Conservation (phyloP, 768 basidiomycete species). For the Dioszegia hungarica region DNA sequence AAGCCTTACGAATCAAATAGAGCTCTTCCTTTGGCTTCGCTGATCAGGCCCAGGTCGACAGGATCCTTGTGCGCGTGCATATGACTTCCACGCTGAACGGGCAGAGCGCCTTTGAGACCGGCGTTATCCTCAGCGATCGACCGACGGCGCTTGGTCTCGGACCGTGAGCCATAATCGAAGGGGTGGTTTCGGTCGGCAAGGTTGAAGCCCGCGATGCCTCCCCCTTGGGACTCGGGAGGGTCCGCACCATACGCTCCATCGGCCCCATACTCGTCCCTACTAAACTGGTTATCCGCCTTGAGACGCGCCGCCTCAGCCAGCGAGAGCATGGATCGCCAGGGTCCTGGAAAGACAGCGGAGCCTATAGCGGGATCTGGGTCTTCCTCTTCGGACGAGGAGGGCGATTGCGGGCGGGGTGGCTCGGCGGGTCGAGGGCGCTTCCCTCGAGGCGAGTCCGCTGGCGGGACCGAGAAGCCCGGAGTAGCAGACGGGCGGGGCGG, state of each 20-base stretch:
- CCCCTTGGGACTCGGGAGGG: too few species aligned
- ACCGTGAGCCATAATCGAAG: constrained; percentile 1
- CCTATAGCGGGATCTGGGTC: constrained; percentile 14
- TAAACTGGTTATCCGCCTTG: constrained; percentile 30
- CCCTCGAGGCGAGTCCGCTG: too few species aligned
- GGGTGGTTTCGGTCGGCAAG: constrained; percentile 7
- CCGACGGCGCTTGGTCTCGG: constrained; percentile 1
- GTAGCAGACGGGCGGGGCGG: neutral
- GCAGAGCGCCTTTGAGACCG: constrained; percentile 5
- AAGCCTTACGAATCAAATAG: constrained; percentile 31
- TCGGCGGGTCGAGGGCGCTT: neutral
- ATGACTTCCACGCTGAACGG: constrained; percentile 17
- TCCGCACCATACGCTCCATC: neutral
- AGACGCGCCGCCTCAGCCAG: constrained; percentile 39
- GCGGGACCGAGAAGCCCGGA: too few species aligned
- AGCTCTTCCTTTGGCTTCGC: constrained; percentile 22
- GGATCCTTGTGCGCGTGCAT: constrained; percentile 21
- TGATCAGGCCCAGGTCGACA: constrained; percentile 29
- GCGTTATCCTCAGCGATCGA: neutral
- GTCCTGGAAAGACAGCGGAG: constrained; percentile 14
- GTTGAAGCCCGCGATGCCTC: neutral
- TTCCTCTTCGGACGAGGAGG: constrained; percentile 27
- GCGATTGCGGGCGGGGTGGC: constrained; percentile 3
- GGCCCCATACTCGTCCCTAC: constrained; percentile 7
- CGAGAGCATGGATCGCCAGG: constrained; percentile 38